phyloP scores from a whole-genome alignment of 192 early-diverging fungal species.

The Backusella australiensis region DNA sequence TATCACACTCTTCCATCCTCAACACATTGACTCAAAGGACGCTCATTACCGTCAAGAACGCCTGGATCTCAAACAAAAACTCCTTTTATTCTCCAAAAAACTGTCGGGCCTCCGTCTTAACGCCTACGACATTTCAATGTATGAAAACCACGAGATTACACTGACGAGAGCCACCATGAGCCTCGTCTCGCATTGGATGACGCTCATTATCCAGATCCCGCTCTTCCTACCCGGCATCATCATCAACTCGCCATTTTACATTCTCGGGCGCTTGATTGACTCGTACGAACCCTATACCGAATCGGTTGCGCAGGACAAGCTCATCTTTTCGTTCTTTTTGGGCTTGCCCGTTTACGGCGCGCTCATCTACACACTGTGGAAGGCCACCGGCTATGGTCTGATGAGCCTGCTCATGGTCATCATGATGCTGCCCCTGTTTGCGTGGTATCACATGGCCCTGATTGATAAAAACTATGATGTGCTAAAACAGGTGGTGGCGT shows the following conservation, averaged over 20 bases:
- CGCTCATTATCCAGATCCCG: conserved; percentile 36
- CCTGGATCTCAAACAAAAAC: conserved; percentile 23
- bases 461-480: conserved; percentile 38
- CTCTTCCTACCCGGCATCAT: conserved; percentile 45
- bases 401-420: conserved; percentile 10
- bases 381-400: conserved; percentile 23
- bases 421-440: conserved; percentile 39
- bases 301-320: conserved; percentile 43
- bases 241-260: conserved; percentile 43
- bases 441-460: conserved; percentile 43
- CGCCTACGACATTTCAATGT: conserved; percentile 35
- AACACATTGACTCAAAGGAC: background rate
- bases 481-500: conserved; percentile 30
- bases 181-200: conserved; percentile 21
- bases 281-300: conserved; percentile 41
- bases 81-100: conserved; percentile 28
- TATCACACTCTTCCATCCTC: conserved; percentile 22
- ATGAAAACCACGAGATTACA: conserved; percentile 38
- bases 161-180: conserved; percentile 23
- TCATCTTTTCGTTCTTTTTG: conserved; percentile 25
- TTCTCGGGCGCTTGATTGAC: conserved; percentile 35
- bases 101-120: conserved; percentile 29
- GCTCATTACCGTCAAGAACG: conserved; percentile 1
- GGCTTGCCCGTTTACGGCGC: conserved; percentile 27
- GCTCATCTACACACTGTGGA: conserved; percentile 36